A percentile compares a stretch with the other conserved stretches of the same genome.
phyloP scores from a whole-genome alignment of 2,329 filamentous ascomycete species.

The Endothia cerciana region DNA sequence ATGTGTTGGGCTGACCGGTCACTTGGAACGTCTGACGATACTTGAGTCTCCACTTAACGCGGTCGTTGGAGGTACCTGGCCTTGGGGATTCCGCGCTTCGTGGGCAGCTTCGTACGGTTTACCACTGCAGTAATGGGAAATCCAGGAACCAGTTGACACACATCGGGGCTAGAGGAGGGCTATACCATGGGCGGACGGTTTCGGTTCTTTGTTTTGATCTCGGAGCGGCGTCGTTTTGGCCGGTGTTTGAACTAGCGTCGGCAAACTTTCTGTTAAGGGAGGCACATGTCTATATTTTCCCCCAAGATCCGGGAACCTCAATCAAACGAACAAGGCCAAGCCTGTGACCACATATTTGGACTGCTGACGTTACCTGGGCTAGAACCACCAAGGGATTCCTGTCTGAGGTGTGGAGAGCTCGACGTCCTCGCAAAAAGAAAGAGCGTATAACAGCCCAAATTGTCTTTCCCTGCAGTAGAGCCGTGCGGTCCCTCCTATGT shows the following conservation, averaged over 20 bases:
- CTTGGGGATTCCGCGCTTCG: neutral
- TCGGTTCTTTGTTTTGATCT: neutral
- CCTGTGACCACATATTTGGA: neutral
- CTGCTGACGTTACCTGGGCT: neutral
- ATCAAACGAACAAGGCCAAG: neutral
- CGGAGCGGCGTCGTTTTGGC: neutral
- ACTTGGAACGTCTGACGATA: no score
- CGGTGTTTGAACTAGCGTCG: neutral
- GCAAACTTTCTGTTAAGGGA: neutral
- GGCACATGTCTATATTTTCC: neutral
- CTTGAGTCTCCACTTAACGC: no score
- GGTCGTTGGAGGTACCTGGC: neutral
- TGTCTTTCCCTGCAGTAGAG: no score
- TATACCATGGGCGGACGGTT: neutral
- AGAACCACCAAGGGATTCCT: neutral
- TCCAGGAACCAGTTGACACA: neutral
- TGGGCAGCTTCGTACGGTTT: neutral
- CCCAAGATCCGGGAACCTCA: neutral
- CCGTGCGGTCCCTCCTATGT: no score
- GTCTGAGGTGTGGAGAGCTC: no score
- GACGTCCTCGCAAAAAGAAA: no score
- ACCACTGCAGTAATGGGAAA: neutral
- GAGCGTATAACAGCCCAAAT: no score
- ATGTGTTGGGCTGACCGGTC: slow-evolving; percentile 1
- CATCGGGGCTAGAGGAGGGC: neutral